Conservation (phyloP, 148 eudicot genomes). For the Vaccinium macrocarpon region DNA sequence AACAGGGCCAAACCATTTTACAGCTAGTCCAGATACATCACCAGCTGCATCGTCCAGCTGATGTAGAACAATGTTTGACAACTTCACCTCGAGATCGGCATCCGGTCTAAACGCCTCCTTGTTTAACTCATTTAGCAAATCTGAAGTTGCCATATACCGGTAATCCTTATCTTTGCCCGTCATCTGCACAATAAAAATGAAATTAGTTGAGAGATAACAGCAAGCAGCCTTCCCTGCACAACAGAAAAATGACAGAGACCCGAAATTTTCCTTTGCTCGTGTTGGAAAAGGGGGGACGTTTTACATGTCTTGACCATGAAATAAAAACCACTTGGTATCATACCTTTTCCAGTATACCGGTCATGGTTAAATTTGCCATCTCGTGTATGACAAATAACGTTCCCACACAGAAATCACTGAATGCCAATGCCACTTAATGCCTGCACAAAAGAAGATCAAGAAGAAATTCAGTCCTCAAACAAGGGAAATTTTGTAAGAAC, state of each 20-base stretch:
- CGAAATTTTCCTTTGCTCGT: background rate
- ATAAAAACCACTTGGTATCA: conserved; percentile 7
- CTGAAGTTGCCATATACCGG: conserved; percentile 98
- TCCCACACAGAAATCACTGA: background rate
- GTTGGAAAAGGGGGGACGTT: background rate
- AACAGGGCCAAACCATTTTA: conserved; percentile 67
- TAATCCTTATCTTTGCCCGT: conserved; percentile 91
- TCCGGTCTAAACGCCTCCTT: conserved; percentile 82
- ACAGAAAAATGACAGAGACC: background rate
- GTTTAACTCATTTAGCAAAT: conserved; percentile 83
- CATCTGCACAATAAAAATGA: conserved; percentile 42
- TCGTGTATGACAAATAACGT: conserved; percentile 8
- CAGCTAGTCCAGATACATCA: conserved; percentile 96
- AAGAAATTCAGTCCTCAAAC: background rate
- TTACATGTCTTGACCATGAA: background rate
- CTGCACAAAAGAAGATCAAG: conserved; percentile 15
- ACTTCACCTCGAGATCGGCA: conserved; percentile 70
- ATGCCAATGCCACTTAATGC: conserved; percentile 5
- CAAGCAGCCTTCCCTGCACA: background rate
- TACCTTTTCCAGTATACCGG: conserved; percentile 91
- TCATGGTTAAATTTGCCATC: conserved; percentile 72
- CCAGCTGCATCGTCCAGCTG: conserved; percentile 97
- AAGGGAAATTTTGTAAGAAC: background rate
- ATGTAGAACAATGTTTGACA: conserved; percentile 75
- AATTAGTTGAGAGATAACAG: conserved; percentile 7